phyloP scores from a whole-genome alignment of 257 asterid genomes.

The Solanum phureja region DNA sequence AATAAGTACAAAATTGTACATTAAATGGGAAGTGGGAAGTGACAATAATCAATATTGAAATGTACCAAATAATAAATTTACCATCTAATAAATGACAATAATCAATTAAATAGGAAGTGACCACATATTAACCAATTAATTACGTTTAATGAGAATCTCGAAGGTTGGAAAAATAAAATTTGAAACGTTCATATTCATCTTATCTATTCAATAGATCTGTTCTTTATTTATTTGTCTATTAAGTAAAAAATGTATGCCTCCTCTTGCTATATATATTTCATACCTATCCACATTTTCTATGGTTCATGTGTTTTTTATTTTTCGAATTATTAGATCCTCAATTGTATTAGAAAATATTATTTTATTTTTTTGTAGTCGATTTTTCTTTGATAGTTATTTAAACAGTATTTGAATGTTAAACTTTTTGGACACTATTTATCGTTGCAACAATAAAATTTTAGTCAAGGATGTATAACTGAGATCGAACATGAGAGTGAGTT shows the following conservation, averaged over 20 bases:
- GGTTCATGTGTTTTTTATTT: neutral
- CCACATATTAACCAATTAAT: neutral
- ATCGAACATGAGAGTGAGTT: slow-evolving; percentile 58
- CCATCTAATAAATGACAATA: neutral
- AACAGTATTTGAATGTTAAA: too few relatives aligned
- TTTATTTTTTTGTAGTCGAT: neutral
- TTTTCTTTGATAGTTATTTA: neutral
- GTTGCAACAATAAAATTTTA: slow-evolving; percentile 48
- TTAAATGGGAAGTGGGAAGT: too few relatives aligned
- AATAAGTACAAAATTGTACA: neutral
- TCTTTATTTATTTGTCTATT: neutral
- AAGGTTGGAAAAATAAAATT: too few relatives aligned
- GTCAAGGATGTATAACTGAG: slow-evolving; percentile 53
- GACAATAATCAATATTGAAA: too few relatives aligned
- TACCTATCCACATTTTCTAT: neutral
- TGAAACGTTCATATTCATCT: neutral
- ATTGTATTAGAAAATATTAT: neutral
- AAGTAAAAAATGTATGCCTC: neutral
- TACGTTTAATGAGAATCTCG: neutral
- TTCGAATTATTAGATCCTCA: neutral
- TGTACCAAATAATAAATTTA: neutral
- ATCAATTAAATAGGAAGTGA: neutral
- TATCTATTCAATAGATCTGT: neutral
- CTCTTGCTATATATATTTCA: neutral
- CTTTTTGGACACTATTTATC: too few relatives aligned